Evolutionary conservation across 108 stramenopile genomes (phyloP), one percentile per base, ranked within the genome.

Genomic region (Cyclostephanos invisitatus): DNA sequence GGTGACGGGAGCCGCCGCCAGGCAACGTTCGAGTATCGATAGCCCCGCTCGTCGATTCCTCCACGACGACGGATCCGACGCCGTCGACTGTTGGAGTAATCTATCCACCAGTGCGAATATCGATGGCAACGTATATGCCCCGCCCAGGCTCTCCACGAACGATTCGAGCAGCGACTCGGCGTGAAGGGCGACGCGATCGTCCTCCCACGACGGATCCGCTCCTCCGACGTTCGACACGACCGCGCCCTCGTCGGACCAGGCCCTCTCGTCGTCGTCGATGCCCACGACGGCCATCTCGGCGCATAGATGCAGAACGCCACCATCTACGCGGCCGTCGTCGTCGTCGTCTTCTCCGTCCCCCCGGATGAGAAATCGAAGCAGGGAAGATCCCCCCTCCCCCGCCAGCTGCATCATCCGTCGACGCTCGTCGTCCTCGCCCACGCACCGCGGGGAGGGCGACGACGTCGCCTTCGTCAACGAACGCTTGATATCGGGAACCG

Each of bases 1-100:
- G 10, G 84, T 62, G 17, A 87, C 78, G 10, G 91, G 91, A 10
- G 88, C 83, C 14, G 88, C 81, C 9, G 68, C 62, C 20, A 91
- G 48, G 40, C 85, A 86, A 5, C 77, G 48, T 50, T 89, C 87
- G 12, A 89, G 66, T 32, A 88, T 83, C 8, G 83, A 85, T 22
- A 90, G 66, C 49, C 62, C 87, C 7, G 86, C 87, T 25, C 91
- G 58, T 11, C 68, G 62, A 36, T 64, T 64, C 32, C 68, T 59
- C 85, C 86, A 84, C 28, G 28, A 54, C 59, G 32, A 7, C 37
- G 40, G 44, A 15, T 36, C 28, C 37, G 66, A 29, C 75, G 86
- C 1, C 12, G 44, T 0, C 14, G 14, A 4, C 40, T 8, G 40
- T 3, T 8, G 5, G 40, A 46, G 44, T 0, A 84, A 68, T 4